Percentiles rank a stretch among this genome's conserved stretches.
Conservation (phyloP, 2,329 filamentous ascomycete genomes). For the Diaporthe eres region DNA sequence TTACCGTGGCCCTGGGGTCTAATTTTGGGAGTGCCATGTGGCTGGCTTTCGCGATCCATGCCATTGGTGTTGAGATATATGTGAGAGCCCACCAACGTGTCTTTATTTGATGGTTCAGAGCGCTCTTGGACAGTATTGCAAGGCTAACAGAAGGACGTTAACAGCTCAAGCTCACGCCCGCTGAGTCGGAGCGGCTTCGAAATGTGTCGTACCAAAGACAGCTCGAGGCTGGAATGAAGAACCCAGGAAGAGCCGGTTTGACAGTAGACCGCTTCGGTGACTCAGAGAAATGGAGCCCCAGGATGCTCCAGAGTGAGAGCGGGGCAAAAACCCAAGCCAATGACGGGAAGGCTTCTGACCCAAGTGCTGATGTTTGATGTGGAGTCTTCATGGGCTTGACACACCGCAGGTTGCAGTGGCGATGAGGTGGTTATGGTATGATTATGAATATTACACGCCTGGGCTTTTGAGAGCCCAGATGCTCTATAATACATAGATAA, state of each 20-base stretch:
- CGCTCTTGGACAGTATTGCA: not conserved
- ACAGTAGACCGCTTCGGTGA: conserved; percentile 60
- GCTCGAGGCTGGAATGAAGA: conserved; percentile 64
- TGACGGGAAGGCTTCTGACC: not conserved
- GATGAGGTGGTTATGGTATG: not conserved
- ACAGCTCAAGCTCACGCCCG: conserved; percentile 66
- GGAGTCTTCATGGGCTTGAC: not conserved
- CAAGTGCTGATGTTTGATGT: not conserved
- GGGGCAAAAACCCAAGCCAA: not conserved
- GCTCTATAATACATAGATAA: not conserved
- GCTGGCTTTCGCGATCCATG: conserved; percentile 67
- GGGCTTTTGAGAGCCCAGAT: not conserved
- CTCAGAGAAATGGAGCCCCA: conserved; percentile 47
- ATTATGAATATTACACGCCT: not conserved
- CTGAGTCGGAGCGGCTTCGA: conserved; percentile 66
- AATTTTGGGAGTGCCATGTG: conserved; percentile 67
- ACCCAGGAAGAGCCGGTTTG: conserved; percentile 63
- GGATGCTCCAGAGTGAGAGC: not conserved
- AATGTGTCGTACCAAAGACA: conserved; percentile 69
- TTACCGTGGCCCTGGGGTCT: conserved; percentile 60
- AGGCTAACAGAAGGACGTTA: conserved; percentile 33
- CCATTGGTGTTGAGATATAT: conserved; percentile 62
- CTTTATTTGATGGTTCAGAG: not conserved
- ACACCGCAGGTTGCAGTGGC: not conserved
- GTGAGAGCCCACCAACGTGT: conserved; percentile 46